Evolutionary conservation across 495 filamentous ascomycete genomes (phyloP).

Genomic region (Hypoxylon lenormandii): DNA sequence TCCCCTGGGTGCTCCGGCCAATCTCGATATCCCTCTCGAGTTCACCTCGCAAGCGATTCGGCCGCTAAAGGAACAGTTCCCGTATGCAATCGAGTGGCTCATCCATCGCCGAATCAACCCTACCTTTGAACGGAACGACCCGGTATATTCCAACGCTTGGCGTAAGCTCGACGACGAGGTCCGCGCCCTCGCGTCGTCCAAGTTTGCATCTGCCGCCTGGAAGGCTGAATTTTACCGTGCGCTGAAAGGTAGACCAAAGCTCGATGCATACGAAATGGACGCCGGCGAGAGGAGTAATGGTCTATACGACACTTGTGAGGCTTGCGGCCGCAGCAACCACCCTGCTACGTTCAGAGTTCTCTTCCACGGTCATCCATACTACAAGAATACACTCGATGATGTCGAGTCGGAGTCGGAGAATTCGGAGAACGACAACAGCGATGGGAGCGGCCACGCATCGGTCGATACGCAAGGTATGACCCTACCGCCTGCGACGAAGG

Average conservation of each 20-base stretch:
- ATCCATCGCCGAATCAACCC: constrained; percentile 79
- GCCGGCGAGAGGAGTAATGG: constrained; percentile 44
- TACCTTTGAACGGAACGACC: constrained; percentile 72
- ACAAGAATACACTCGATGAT: constrained; percentile 74
- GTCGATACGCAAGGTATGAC: constrained; percentile 50
- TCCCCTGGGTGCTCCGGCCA: constrained; percentile 71
- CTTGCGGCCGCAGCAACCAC: constrained; percentile 78
- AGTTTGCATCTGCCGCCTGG: constrained; percentile 81
- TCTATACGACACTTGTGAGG: constrained; percentile 71
- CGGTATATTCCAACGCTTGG: constrained; percentile 77
- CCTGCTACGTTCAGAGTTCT: constrained; percentile 71
- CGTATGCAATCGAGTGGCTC: constrained; percentile 83
- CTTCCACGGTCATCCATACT: constrained; percentile 77
- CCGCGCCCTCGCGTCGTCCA: constrained; percentile 73
- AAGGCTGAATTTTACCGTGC: constrained; percentile 72
- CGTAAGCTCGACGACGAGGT: constrained; percentile 79
- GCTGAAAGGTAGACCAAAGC: constrained; percentile 72
- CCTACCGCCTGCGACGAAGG: constrained; percentile 54
- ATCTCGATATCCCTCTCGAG: constrained; percentile 73
- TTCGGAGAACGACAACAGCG: constrained; percentile 46
- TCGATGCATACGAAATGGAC: constrained; percentile 51
- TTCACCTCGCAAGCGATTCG: constrained; percentile 75
- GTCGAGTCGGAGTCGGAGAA: constrained; percentile 63
- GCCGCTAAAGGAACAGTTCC: constrained; percentile 80
- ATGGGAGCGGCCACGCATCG: constrained; percentile 54